A percentile compares a stretch with the other conserved stretches of the same genome.
Conservation (phyloP, 306 rosid genomes). For the Neltuma alba region DNA sequence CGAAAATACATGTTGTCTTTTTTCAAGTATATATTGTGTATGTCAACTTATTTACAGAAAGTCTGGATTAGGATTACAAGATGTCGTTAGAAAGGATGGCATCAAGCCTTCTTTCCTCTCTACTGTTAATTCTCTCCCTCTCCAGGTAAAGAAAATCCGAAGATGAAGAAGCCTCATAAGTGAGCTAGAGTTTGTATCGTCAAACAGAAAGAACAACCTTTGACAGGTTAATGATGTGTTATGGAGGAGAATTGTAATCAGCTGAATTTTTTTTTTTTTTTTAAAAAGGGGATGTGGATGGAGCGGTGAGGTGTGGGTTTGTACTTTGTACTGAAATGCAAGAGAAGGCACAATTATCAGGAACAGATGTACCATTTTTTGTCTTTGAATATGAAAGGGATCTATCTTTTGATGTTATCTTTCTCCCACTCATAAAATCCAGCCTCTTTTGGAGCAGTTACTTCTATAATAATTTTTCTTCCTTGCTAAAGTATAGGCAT, state of each 20-base stretch:
- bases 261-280: too few species aligned
- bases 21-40: too few species aligned
- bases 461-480: too few species aligned
- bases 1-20: too few species aligned
- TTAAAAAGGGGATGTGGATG: neutral
- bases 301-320: neutral
- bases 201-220: neutral
- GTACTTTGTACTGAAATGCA: neutral
- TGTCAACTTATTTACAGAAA: neutral
- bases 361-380: neutral
- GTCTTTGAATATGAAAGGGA: constrained; percentile 7
- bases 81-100: too few species aligned
- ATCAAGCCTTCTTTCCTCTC: too few species aligned
- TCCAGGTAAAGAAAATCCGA: constrained; percentile 48
- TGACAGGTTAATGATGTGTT: too few species aligned
- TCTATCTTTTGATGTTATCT: neutral
- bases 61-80: neutral
- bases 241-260: neutral
- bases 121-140: neutral
- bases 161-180: constrained; percentile 37
- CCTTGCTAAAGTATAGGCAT: too few species aligned
- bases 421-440: too few species aligned
- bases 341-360: neutral
- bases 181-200: neutral
- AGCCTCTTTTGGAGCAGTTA: too few species aligned